These are phyloP conservation scores for Trametes cubensis DNA, from an alignment of 768 basidiomycete genomes.

Conservation along the genomic window DNA sequence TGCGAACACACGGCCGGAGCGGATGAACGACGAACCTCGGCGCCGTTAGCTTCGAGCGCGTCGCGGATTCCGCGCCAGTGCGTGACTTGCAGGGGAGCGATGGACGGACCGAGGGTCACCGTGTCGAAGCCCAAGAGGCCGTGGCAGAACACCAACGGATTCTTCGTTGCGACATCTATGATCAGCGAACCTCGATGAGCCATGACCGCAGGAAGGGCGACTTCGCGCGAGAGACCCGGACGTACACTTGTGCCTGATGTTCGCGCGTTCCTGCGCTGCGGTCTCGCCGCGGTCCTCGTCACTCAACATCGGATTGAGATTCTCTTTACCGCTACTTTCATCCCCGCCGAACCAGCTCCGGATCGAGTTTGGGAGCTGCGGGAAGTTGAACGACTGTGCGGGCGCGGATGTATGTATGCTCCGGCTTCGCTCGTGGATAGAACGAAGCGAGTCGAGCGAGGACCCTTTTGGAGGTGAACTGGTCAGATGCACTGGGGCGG, in stretches of 20 bases:
- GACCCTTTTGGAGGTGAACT: slow-evolving; percentile 27
- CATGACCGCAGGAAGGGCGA: neutral
- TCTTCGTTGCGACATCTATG: slow-evolving; percentile 73
- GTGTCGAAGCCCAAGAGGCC: slow-evolving; percentile 90
- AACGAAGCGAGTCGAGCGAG: slow-evolving; percentile 30
- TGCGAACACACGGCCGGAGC: no score
- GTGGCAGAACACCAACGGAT: slow-evolving; percentile 94
- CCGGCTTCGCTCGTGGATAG: slow-evolving; percentile 31
- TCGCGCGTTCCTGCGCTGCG: slow-evolving; percentile 26
- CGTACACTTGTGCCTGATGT: slow-evolving; percentile 31
- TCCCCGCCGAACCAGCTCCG: slow-evolving; percentile 31
- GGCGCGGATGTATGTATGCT: slow-evolving; percentile 32
- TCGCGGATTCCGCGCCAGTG: slow-evolving; percentile 98
- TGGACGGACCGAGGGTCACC: slow-evolving; percentile 74
- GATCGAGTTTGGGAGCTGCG: slow-evolving; percentile 25
- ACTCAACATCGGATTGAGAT: slow-evolving; percentile 26
- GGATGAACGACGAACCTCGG: slow-evolving; percentile 45
- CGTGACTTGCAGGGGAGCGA: slow-evolving; percentile 80
- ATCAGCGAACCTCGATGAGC: slow-evolving; percentile 1
- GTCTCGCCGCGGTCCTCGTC: slow-evolving; percentile 30
- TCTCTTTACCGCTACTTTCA: slow-evolving; percentile 24
- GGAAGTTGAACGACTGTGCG: slow-evolving; percentile 24
- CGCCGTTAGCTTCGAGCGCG: slow-evolving; percentile 84
- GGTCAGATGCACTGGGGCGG: slow-evolving; percentile 30
- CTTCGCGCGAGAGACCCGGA: neutral